Conservation (phyloP, 2,329 filamentous ascomycete species). For the Pseudopyricularia cyperi region DNA sequence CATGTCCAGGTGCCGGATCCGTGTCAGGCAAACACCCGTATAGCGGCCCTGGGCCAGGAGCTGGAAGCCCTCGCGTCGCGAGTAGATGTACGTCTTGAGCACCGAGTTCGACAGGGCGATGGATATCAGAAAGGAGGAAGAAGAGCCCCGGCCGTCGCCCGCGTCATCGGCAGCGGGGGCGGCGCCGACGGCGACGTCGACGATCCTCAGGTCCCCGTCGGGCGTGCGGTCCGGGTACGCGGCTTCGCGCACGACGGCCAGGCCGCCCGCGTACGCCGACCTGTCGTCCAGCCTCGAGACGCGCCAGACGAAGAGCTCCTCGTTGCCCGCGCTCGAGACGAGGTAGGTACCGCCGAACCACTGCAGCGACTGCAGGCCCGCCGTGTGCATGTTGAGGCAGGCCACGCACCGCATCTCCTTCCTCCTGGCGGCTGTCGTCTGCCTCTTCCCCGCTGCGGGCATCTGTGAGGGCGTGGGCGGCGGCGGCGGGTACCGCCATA, state of each 20-base stretch:
- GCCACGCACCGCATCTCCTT: slow-evolving; percentile 35
- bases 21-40: slow-evolving; percentile 64
- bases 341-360: slow-evolving; percentile 52
- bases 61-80: slow-evolving; percentile 24
- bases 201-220: slow-evolving; percentile 62
- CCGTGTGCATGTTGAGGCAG: slow-evolving; percentile 63
- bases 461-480: no score
- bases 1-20: slow-evolving; percentile 33
- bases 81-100: slow-evolving; percentile 47
- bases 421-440: not conserved
- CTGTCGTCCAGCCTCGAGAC: slow-evolving; percentile 34
- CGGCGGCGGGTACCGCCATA: slow-evolving; percentile 40
- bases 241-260: slow-evolving; percentile 45
- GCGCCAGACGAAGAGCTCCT: slow-evolving; percentile 83
- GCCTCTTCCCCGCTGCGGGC: no score
- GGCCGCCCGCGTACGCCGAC: slow-evolving; percentile 23
- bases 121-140: slow-evolving; percentile 46
- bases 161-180: slow-evolving; percentile 2
- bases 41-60: slow-evolving; percentile 44
- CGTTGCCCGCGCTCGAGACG: slow-evolving; percentile 75
- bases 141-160: slow-evolving; percentile 10
- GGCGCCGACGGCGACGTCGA: slow-evolving; percentile 53
- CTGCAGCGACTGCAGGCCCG: slow-evolving; percentile 68
- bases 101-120: slow-evolving; percentile 78
- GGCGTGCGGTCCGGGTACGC: slow-evolving; percentile 34